A percentile compares a stretch with the other conserved stretches of the same genome.
phyloP scores from a whole-genome alignment of 116 monocot species.

The Papilionanthe hybrid region DNA sequence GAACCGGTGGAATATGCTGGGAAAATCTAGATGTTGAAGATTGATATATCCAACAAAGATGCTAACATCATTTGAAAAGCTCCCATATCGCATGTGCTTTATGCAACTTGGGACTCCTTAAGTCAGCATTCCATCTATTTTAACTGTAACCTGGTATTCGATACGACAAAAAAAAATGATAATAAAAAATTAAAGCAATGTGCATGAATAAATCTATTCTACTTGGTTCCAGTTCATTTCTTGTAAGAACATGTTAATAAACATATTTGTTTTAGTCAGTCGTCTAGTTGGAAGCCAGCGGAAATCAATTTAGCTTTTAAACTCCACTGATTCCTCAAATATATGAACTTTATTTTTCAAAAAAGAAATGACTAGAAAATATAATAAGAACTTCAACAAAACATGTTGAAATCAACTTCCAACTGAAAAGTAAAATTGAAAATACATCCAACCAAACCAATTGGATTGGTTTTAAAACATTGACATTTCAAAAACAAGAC shows the following conservation, averaged over 20 bases:
- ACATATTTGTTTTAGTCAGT: no score
- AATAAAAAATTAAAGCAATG: not conserved
- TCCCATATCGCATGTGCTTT: not conserved
- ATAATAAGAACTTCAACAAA: no score
- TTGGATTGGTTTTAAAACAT: no score
- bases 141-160: not conserved
- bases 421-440: no score
- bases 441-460: no score
- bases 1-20: not conserved
- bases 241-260: not conserved
- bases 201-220: not conserved
- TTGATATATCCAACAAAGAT: not conserved
- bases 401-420: no score
- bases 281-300: no score
- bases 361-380: no score
- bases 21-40: not conserved
- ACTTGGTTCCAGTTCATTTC: not conserved
- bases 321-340: no score
- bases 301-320: no score
- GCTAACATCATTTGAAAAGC: not conserved
- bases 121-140: not conserved
- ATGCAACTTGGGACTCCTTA: not conserved
- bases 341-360: no score
- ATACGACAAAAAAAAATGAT: not conserved
- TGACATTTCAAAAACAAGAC: no score